Evolutionary conservation across 371 early-diverging fungal genomes (phyloP).

Genomic region (Mortierella sp.): DNA sequence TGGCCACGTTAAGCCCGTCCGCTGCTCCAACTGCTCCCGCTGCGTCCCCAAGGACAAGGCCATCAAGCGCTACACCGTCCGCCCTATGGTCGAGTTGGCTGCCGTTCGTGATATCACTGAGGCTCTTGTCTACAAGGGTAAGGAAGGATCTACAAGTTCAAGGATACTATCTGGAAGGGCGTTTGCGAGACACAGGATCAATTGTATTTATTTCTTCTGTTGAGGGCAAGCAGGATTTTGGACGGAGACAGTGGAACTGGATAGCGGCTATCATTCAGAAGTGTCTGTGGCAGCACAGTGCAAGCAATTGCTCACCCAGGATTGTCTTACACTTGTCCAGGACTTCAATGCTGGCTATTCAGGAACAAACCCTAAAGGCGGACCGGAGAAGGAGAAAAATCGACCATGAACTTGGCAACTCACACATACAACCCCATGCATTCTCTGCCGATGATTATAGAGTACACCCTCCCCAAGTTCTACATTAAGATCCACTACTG

Average conservation of each 20-base stretch:
- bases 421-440: no score
- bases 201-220: background rate
- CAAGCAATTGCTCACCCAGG: no score
- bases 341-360: background rate
- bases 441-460: background rate
- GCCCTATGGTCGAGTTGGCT: conserved; percentile 98
- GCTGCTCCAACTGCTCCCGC: conserved; percentile 99
- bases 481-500: conserved; percentile 99
- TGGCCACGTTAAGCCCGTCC: conserved; percentile 96
- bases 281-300: no score
- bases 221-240: background rate
- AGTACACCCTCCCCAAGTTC: conserved; percentile 90
- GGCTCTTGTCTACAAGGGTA: conserved; percentile 95
- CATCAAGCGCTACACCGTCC: conserved; percentile 98
- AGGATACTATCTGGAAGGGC: background rate
- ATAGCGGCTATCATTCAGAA: no score
- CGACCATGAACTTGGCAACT: background rate
- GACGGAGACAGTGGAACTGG: background rate
- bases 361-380: background rate
- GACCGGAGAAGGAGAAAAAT: no score
- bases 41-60: conserved; percentile 99
- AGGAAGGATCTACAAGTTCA: conserved; percentile 20
- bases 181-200: background rate
- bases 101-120: conserved; percentile 97
- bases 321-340: background rate